Evolutionary conservation across 1,284 basidiomycete genomes (phyloP).

Genomic region (Naganishia sp.): DNA sequence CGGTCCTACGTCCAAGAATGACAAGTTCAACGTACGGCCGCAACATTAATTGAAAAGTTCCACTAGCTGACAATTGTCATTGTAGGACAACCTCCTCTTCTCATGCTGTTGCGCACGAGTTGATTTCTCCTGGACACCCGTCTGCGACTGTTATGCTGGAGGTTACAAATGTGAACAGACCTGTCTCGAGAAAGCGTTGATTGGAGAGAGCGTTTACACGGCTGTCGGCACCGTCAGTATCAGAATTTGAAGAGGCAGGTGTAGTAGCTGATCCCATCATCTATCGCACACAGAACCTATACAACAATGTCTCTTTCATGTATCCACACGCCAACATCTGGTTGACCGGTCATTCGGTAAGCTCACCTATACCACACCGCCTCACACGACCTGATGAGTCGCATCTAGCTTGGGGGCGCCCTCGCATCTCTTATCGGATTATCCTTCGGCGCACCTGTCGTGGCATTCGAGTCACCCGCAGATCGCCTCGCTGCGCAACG

Average conservation of each 20-base stretch:
- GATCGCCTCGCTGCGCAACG: conserved; percentile 81
- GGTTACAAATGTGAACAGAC: conserved; percentile 78
- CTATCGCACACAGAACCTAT: conserved; percentile 66
- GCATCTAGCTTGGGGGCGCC: conserved; percentile 70
- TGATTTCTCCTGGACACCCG: conserved; percentile 91
- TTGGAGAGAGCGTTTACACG: conserved; percentile 79
- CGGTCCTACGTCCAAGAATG: conserved; percentile 83
- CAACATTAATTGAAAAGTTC: not conserved
- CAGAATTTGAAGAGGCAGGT: not conserved
- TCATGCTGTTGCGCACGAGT: conserved; percentile 96
- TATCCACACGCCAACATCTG: conserved; percentile 92
- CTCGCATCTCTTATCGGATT: conserved; percentile 81
- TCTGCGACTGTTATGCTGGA: conserved; percentile 86
- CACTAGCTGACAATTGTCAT: not conserved
- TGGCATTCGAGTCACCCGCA: conserved; percentile 88
- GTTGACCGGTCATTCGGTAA: conserved; percentile 80
- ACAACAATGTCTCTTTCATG: conserved; percentile 89
- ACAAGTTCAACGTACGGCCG: conserved; percentile 72
- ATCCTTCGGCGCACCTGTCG: conserved; percentile 88
- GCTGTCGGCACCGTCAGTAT: conserved; percentile 64
- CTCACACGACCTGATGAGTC: not conserved
- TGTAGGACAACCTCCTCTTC: conserved; percentile 85
- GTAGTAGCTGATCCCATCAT: conserved; percentile 18
- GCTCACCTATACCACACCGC: conserved; percentile 42
- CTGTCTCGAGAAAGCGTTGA: conserved; percentile 77